Base-by-base conservation (phyloP, 2,329 filamentous ascomycete species). In the Fusarium coicis region DNA sequence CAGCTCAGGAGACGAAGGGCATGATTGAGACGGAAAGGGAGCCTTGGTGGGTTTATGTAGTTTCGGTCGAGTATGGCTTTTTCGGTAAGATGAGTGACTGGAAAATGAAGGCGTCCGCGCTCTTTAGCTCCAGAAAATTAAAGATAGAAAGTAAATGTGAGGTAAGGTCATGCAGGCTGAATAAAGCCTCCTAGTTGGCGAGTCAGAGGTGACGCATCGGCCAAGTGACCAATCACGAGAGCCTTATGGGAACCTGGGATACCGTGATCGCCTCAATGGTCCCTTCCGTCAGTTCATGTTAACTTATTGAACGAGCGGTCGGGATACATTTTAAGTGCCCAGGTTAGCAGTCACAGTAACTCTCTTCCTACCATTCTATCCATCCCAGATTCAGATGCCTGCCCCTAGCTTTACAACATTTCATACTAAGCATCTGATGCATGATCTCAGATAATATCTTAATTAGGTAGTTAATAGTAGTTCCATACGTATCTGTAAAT, bases 121-220 rank as follows among this genome's bases (percentile, higher is more conserved):
- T 49, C 56, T 53, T 52, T 50, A 26, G 44, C 50, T 54, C n/a
- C 39, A 47, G 43, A 23, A 49, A 34, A 26, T 26, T 18, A 39
- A 58, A 40, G 47, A 43, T 57, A 57, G 57, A 43, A 50, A 61
- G 54, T 50, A 63, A 50, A 68, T 28, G 44, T 30, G 21, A 58
- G 47, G 40, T 16, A 30, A 58, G 43, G 40, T 21, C 56, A 23
- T 19, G 43, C 7, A 64, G 21, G 21, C 40, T 23, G 47, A 32
- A 43, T 59, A 46, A 67, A 58, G 62, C 36, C 50, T 63, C 64
- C 61, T 62, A 71, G 55, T 63, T 43, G 57, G 56, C 71, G 70
- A 76, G 75, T 76, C 72, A 76, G 64, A 74, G 74, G 72, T 78
- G 76, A 78, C 76, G 69, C 76, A 78, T 77, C 76, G 69, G 73